Base-by-base conservation (phyloP, 495 filamentous ascomycete genomes). In the Neurospora terricola region DNA sequence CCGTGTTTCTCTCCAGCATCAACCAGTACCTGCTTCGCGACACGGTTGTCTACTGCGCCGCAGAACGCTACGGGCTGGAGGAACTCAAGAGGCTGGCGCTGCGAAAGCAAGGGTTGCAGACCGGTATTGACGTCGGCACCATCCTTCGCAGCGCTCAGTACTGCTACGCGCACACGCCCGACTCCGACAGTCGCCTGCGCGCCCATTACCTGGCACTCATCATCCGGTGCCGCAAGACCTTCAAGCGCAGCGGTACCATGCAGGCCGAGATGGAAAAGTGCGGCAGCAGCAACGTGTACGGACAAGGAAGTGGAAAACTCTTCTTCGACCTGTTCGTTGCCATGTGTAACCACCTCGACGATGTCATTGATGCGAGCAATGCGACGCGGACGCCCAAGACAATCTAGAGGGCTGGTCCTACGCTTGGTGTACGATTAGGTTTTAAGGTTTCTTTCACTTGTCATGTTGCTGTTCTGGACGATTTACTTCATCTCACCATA, bases 251-350 rank as follows among this genome's bases (percentile, higher is more conserved):
- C 84, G 94, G 93, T 81, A 97, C 93, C 78, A 95, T 98, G 94
- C 93, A 97, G 88, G 90, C 91, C 86, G 94, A 98, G 87, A 97
- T 98, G 94, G 92, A 96, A 84, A 90, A 89, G 81, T 77, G 75
- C 77, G 80, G 80, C 77, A 76, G 77, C 80, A 76, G 77, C 78
- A 77, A 76, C 69, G 77, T 76, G 72, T 81, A 81, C 74, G 81
- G 81, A 76, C 78, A 78, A 71, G 93, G 92, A 74, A 93, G 91
- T 78, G 90, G 90, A 79, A 90, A 92, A 85, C 87, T 97, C 80
- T 98, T 97, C 87, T 97, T 98, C 84, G 94, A 97, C 87, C 86
- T 98, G 81, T 98, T 97, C 83, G 94, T 97, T 77, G 93, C 94
- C 74, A 92, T 98, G 92, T 96, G 93, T 87, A 97, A 96, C 84